A percentile compares a stretch with the other conserved stretches of the same genome.
These are phyloP conservation scores for Russula abietina DNA, from an alignment of 768 basidiomycete species.

Conservation along the genomic window DNA sequence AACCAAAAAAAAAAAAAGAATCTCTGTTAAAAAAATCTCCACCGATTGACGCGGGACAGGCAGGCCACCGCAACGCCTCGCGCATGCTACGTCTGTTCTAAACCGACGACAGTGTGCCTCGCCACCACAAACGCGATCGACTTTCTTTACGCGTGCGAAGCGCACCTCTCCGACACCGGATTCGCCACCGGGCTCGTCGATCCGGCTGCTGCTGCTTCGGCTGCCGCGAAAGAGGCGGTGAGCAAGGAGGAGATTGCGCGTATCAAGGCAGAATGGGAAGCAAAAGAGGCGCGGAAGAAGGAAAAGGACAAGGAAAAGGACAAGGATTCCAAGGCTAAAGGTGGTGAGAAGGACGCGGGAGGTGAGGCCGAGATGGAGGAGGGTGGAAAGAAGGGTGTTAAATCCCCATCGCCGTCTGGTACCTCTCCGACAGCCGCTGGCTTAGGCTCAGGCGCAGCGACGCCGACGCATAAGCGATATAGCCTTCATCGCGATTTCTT, in stretches of 20 bases:
- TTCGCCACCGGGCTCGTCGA: constrained; percentile 55
- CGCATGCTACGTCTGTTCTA: constrained; percentile 73
- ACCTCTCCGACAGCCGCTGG: constrained; percentile 22
- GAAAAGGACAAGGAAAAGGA: constrained; percentile 36
- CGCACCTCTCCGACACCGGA: constrained; percentile 73
- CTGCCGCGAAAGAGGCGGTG: constrained; percentile 37
- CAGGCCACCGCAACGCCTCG: constrained; percentile 75
- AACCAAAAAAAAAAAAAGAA: too few species aligned
- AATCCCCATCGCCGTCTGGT: constrained; percentile 31
- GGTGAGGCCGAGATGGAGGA: constrained; percentile 36
- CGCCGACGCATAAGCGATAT: constrained; percentile 65
- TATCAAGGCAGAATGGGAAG: constrained; percentile 77
- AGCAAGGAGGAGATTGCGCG: constrained; percentile 68
- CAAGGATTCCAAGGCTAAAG: constrained; percentile 26
- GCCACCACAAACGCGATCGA: constrained; percentile 79
- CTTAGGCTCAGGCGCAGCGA: constrained; percentile 8
- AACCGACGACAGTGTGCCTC: constrained; percentile 77
- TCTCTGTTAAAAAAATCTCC: background rate
- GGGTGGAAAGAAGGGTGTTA: constrained; percentile 33
- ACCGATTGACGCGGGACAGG: constrained; percentile 29
- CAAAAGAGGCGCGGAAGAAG: constrained; percentile 57
- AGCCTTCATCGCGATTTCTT: constrained; percentile 80
- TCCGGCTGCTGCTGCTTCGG: constrained; percentile 24
- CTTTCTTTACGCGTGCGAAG: constrained; percentile 78
- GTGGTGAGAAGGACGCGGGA: constrained; percentile 31